These are phyloP conservation scores for Fomitopsis palustris DNA, from an alignment of 1,284 basidiomycete genomes.

Conservation along the genomic window DNA sequence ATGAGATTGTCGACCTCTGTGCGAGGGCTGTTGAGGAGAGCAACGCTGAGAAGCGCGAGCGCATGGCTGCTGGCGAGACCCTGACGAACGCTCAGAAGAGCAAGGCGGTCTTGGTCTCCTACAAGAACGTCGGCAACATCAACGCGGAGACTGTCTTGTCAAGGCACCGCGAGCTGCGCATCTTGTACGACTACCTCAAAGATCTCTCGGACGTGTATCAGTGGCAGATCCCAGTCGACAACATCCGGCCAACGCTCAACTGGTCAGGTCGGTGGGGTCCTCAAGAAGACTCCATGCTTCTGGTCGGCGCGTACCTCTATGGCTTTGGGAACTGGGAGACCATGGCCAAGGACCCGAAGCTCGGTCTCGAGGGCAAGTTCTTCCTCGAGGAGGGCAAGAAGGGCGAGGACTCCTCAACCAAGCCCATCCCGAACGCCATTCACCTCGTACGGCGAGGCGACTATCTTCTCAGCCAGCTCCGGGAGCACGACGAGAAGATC, in stretches of 20 bases:
- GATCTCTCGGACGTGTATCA: constrained; percentile 63
- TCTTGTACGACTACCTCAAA: constrained; percentile 82
- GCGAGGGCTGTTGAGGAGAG: constrained; percentile 83
- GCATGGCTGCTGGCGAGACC: constrained; percentile 81
- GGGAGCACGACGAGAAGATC: constrained; percentile 92
- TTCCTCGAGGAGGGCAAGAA: constrained; percentile 98
- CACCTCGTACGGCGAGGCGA: constrained; percentile 97
- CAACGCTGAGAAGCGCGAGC: constrained; percentile 74
- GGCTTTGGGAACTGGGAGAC: constrained; percentile 98
- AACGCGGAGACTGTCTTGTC: constrained; percentile 97
- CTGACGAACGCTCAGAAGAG: constrained; percentile 85
- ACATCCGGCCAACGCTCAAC: constrained; percentile 89
- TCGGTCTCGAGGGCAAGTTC: constrained; percentile 89
- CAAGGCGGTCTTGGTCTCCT: constrained; percentile 93
- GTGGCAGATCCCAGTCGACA: constrained; percentile 89
- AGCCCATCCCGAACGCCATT: constrained; percentile 92
- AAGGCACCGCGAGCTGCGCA: constrained; percentile 85
- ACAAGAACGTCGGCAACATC: constrained; percentile 87
- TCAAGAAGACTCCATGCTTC: constrained; percentile 89
- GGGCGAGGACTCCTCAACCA: constrained; percentile 72
- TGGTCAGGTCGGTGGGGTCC: constrained; percentile 97
- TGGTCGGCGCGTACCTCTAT: constrained; percentile 91
- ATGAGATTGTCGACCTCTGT: constrained; percentile 90
- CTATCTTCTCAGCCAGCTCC: constrained; percentile 86
- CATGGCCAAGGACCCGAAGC: constrained; percentile 85